Base-by-base conservation (phyloP, 106 monocot genomes). In the Dioscorea alata region DNA sequence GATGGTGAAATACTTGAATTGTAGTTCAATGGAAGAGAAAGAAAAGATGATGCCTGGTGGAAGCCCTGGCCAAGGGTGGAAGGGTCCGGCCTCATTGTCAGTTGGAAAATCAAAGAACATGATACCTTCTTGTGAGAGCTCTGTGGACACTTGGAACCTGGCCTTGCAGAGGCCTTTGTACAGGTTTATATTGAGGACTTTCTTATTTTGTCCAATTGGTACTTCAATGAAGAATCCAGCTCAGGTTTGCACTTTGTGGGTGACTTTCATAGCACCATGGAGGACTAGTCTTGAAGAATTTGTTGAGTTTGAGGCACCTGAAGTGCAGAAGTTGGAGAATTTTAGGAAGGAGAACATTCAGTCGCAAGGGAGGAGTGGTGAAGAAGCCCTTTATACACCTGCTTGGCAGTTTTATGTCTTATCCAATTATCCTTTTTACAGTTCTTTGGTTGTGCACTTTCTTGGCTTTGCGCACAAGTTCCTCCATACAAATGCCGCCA, bases 381-480 rank as follows among this genome's bases (percentile, higher is more conserved):
- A 35, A 20, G 60, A 77, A 33, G 6, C 66, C 52, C 23, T 57
- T 19, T 89, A 90, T 58, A 73, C 78, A 12, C 33, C 70, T 23
- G 59, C 54, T 0, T 90, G 99, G 99, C 68, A 83, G 67, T 72
- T 66, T 34, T 99, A 90, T 75, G 83, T 88, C 6, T 64, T 82
- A 32, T 71, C 80, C 18, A 99, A 99, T 75, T 99, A 90, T 82
- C 79, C 88, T 12, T 93, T 99, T 76, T 99, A 93, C 69, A 93
- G 71, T 59, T 90, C 85, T 4, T 54, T 96, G 67, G 65, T 84
- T 58, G 82, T 95, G 71, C 91, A 91, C 81, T 95, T 95, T 80
- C 81, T 91, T 61, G 90, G 85, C 18, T 94, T 94, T 85, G 90
- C 90, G 17, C 90, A 90, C 78, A 94, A 81, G 66, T 88, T 91